Evolutionary conservation across 306 rosid genomes (phyloP).

Genomic region (Quercus suber): DNA sequence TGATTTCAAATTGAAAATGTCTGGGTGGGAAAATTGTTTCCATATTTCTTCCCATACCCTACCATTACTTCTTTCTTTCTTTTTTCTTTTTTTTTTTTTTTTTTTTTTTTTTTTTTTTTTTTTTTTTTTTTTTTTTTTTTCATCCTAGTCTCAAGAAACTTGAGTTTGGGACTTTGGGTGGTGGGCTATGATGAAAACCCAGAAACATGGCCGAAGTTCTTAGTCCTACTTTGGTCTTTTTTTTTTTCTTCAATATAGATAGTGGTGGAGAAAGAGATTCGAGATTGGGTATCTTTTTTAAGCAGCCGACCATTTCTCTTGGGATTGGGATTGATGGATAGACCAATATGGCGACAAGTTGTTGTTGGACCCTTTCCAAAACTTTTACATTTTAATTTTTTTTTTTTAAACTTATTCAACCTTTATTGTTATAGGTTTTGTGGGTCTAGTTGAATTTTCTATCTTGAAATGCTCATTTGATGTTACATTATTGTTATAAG

Average conservation of each 20-base stretch:
- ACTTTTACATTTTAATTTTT: neutral
- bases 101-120: slow-evolving; percentile 9
- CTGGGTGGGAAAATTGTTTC: slow-evolving; percentile 34
- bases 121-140: slow-evolving; percentile 17
- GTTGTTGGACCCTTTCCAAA: slow-evolving; percentile 11
- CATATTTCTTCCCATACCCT: slow-evolving; percentile 27
- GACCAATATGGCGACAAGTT: slow-evolving; percentile 8
- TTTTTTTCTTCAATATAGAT: neutral
- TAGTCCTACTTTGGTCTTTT: slow-evolving; percentile 18
- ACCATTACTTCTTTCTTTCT: neutral
- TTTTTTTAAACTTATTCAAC: neutral
- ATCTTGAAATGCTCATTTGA: neutral
- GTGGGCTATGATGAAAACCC: slow-evolving; percentile 39
- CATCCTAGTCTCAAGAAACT: slow-evolving; percentile 40
- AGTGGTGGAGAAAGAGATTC: slow-evolving; percentile 25
- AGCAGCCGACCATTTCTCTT: slow-evolving; percentile 26
- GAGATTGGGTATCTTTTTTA: slow-evolving; percentile 19
- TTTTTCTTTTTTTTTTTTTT: neutral
- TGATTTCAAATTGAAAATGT: slow-evolving; percentile 20
- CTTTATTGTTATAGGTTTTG: slow-evolving; percentile 8
- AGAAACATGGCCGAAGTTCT: slow-evolving; percentile 30
- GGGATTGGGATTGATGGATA: slow-evolving; percentile 20
- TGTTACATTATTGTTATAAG: slow-evolving; percentile 6
- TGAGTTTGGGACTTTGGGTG: slow-evolving; percentile 41
- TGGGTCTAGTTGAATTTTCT: slow-evolving; percentile 15